Base-by-base conservation (phyloP, 2,329 filamentous ascomycete species). In the Fusarium pseudocircinatum region DNA sequence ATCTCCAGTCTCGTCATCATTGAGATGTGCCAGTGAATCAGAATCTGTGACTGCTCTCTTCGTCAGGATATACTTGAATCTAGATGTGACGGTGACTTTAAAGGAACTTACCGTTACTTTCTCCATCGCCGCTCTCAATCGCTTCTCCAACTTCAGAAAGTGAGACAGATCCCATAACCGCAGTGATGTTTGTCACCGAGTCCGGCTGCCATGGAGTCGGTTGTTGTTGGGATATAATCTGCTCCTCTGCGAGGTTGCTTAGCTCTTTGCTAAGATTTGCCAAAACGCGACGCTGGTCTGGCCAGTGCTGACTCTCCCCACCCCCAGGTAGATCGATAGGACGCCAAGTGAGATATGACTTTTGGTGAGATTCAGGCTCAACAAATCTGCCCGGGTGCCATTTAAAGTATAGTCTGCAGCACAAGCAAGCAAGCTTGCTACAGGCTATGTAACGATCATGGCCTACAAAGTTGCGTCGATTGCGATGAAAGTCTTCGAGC, bases 391-490 rank as follows among this genome's bases (percentile, higher is more conserved):
- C 78, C 1, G 83, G 83, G 47, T 87, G 84, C 20, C 82, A 60
- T 14, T 70, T 75, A 36, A 87, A 83, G 65, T 87, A 87, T 4
- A 85, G 77, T 43, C 79, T 79, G 73, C 86, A 89, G 58, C 84
- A 86, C 63, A 85, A 84, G 61, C 87, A 89, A 6, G 87, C 83
- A 0, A 83, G 82, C 72, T 89, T 89, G 75, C 86, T 89, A 67
- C 83, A 86, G 7, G 83, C 86, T 18, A 89, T 83, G 69, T 83
- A 88, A 7, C 78, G 76, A 63, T 88, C 85, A 12, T 78, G 63
- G 6, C 77, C 79, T 7, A 79, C 78, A 70, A 85, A 88, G 0
- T n/a, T 22, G 4, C 83, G 72, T 1, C 70, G 37, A 0, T 72
- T 73, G 15, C 69, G 57, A 67, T 82, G 76, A 68, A 88, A 88